Conservation (phyloP, 2,329 filamentous ascomycete species). For the Trichoderma hamatum region DNA sequence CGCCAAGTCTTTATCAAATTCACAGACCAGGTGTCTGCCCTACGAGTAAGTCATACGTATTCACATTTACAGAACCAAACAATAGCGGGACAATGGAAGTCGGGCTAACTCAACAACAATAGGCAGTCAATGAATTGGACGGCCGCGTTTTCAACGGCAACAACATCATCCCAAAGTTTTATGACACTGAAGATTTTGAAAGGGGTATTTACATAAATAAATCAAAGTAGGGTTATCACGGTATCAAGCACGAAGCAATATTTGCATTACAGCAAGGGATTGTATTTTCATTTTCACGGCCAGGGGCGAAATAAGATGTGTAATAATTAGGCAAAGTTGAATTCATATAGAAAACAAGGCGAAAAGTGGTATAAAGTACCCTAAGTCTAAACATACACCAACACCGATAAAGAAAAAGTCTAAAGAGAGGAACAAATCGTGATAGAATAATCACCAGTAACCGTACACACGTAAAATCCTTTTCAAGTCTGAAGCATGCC, state of each 20-base stretch:
- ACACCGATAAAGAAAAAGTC: slow-evolving; percentile 23
- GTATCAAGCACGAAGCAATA: not conserved
- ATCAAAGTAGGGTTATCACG: not conserved
- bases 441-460: slow-evolving; percentile 27
- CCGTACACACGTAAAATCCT: slow-evolving; percentile 24
- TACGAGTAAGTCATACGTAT: slow-evolving; percentile 64
- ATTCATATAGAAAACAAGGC: slow-evolving; percentile 4
- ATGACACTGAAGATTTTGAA: slow-evolving; percentile 81
- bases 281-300: not conserved
- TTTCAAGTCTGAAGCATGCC: slow-evolving; percentile 12
- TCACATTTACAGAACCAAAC: not conserved
- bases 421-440: slow-evolving; percentile 26
- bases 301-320: not conserved
- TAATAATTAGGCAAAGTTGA: not conserved
- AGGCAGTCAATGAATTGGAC: slow-evolving; percentile 89
- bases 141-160: slow-evolving; percentile 89
- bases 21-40: slow-evolving; percentile 78
- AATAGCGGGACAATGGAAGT: not conserved
- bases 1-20: slow-evolving; percentile 90
- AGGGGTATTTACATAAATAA: slow-evolving; percentile 54
- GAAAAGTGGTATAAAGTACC: slow-evolving; percentile 24
- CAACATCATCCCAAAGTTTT: slow-evolving; percentile 79
- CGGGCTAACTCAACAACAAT: slow-evolving; percentile 22
- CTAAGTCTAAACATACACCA: slow-evolving; percentile 27
- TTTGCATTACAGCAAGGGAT: not conserved